A percentile compares a stretch with the other conserved stretches of the same genome.
Conservation (phyloP, 257 asterid genomes). For the Oldenlandia corymbosa region DNA sequence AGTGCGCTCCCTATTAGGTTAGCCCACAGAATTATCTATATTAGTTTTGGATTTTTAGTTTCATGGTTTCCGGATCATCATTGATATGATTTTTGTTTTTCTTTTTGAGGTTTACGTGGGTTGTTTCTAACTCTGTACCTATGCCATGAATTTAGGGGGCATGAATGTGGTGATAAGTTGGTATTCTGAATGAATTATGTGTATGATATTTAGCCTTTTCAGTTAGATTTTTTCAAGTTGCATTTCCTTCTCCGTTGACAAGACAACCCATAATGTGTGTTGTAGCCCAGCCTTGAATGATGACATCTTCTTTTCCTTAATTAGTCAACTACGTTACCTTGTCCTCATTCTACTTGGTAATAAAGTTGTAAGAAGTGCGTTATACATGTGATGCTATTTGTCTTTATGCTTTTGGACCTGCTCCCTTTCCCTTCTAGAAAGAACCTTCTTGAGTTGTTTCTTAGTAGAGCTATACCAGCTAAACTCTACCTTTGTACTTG, state of each 20-base stretch:
- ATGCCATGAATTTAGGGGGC: neutral
- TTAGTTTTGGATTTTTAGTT: neutral
- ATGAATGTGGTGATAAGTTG: neutral
- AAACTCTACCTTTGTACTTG: neutral
- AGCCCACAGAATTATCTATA: conserved; percentile 14
- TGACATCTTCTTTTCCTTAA: neutral
- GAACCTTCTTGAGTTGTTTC: neutral
- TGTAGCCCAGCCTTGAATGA: neutral
- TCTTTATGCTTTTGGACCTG: neutral
- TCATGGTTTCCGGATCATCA: neutral
- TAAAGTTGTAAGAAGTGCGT: neutral
- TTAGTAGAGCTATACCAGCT: too few species aligned
- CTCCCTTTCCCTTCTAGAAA: neutral
- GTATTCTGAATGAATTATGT: neutral
- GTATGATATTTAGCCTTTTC: neutral
- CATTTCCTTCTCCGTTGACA: neutral
- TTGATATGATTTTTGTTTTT: neutral
- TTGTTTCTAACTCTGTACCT: neutral
- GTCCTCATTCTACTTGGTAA: neutral
- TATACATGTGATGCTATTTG: neutral
- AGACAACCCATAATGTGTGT: too few species aligned
- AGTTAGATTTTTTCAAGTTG: neutral
- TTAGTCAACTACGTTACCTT: neutral
- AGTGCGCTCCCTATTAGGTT: conserved; percentile 84
- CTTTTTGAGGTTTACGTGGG: neutral